A percentile compares a stretch with the other conserved stretches of the same genome.
These are phyloP conservation scores for Debaryomyces tyrocola DNA, from an alignment of 805 yeast species.

Conservation along the genomic window DNA sequence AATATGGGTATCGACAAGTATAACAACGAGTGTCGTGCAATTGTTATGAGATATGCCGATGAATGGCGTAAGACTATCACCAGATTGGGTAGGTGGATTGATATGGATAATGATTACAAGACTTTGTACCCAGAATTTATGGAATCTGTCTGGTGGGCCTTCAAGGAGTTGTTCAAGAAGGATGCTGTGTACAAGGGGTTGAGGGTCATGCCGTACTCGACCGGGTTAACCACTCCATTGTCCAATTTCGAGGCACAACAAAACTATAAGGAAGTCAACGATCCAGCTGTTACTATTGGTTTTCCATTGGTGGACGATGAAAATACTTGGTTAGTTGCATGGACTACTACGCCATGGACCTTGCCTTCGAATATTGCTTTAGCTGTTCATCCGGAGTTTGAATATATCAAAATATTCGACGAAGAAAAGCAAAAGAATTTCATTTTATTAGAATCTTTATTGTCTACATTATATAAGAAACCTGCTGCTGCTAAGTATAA, in stretches of 20 bases:
- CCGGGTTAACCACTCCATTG: slow-evolving; percentile 94
- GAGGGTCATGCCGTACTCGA: slow-evolving; percentile 98
- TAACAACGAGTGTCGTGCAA: slow-evolving; percentile 91
- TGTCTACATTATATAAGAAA: slow-evolving; percentile 87
- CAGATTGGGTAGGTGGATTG: slow-evolving; percentile 98
- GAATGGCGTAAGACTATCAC: slow-evolving; percentile 95
- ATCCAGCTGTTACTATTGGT: slow-evolving; percentile 93
- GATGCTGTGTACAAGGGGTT: slow-evolving; percentile 90
- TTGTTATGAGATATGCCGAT: slow-evolving; percentile 94
- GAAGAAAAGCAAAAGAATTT: slow-evolving; percentile 80
- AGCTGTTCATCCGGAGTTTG: slow-evolving; percentile 88
- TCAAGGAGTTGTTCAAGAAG: slow-evolving; percentile 82
- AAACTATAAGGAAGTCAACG: slow-evolving; percentile 94
- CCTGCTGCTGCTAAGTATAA: slow-evolving; percentile 88
- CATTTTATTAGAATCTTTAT: slow-evolving; percentile 79
- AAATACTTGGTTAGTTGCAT: slow-evolving; percentile 83
- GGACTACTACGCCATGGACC: slow-evolving; percentile 99
- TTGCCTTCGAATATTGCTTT: slow-evolving; percentile 90
- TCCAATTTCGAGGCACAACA: slow-evolving; percentile 98
- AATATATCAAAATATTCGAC: slow-evolving; percentile 88
- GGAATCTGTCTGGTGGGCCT: slow-evolving; percentile 99
- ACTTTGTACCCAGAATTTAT: slow-evolving; percentile 92
- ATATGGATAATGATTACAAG: slow-evolving; percentile 97
- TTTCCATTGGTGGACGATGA: slow-evolving; percentile 82
- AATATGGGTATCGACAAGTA: slow-evolving; percentile 91